Evolutionary conservation across 2,329 filamentous ascomycete species (phyloP).

Genomic region (Stagonosporopsis rhizophila): DNA sequence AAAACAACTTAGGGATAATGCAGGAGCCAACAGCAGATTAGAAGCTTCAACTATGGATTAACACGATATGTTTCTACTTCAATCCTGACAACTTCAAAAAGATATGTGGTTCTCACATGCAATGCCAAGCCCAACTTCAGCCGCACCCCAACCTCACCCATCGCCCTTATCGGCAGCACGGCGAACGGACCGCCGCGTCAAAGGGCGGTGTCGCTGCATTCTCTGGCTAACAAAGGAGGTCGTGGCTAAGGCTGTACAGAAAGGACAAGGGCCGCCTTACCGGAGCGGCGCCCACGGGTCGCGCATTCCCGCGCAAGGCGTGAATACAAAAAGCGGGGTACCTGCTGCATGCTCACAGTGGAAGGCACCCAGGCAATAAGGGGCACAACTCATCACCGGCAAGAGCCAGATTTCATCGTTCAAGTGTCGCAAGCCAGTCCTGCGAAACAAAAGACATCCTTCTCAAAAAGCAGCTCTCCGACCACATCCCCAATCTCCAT

Average conservation of each 20-base stretch:
- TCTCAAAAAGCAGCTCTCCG: no score
- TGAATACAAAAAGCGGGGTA: constrained; percentile 9
- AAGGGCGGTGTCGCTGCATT: neutral
- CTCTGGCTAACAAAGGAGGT: neutral
- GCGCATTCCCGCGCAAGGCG: constrained; percentile 1
- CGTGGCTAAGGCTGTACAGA: neutral
- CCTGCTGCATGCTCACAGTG: neutral
- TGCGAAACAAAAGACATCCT: neutral
- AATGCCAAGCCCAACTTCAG: neutral
- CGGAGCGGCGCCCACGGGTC: constrained; percentile 3
- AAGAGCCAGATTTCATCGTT: no score
- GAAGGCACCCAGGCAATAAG: neutral
- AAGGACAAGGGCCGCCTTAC: constrained; percentile 1
- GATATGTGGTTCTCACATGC: neutral
- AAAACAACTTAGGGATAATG: neutral
- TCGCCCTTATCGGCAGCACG: constrained; percentile 4
- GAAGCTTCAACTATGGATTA: neutral
- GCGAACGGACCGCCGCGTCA: neutral
- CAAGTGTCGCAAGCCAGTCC: no score
- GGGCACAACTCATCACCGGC: no score
- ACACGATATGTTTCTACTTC: no score
- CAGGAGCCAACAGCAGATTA: neutral
- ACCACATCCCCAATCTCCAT: no score
- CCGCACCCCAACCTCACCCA: neutral
- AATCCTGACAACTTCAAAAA: neutral